Percentiles rank a stretch among this genome's conserved stretches.
Conservation (phyloP, 257 asterid species). For the Solanum paucissectum region DNA sequence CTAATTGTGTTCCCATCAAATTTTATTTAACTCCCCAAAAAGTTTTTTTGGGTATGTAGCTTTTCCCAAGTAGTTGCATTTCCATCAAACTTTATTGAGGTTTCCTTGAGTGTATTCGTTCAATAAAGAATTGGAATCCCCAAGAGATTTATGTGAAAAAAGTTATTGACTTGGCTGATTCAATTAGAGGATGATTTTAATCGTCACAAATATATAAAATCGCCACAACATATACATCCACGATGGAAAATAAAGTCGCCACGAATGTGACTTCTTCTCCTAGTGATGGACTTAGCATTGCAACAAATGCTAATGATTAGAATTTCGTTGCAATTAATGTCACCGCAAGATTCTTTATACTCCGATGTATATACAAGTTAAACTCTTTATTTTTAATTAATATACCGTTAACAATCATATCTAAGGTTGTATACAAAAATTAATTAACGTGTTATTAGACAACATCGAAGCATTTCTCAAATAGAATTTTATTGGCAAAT, state of each 20-base stretch:
- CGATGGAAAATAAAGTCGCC: too few relatives aligned
- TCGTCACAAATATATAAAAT: too few relatives aligned
- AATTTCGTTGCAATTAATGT: background rate
- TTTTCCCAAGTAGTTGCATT: background rate
- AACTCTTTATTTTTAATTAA: background rate
- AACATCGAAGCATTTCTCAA: background rate
- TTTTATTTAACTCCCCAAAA: background rate
- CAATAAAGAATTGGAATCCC: background rate
- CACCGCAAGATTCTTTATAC: background rate
- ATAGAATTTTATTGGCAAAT: background rate
- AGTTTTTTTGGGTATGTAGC: background rate
- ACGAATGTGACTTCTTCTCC: background rate
- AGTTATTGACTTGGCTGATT: background rate
- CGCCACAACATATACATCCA: background rate
- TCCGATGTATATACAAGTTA: background rate
- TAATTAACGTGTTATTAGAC: background rate
- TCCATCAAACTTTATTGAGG: background rate
- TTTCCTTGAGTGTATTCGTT: background rate
- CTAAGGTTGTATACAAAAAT: background rate
- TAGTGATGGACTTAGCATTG: background rate
- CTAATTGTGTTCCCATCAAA: background rate
- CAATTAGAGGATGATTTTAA: background rate
- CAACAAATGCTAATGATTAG: background rate
- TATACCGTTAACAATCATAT: background rate
- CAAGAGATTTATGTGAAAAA: background rate